Conservation (phyloP, 306 rosid species). For the Nissolia schottii region DNA sequence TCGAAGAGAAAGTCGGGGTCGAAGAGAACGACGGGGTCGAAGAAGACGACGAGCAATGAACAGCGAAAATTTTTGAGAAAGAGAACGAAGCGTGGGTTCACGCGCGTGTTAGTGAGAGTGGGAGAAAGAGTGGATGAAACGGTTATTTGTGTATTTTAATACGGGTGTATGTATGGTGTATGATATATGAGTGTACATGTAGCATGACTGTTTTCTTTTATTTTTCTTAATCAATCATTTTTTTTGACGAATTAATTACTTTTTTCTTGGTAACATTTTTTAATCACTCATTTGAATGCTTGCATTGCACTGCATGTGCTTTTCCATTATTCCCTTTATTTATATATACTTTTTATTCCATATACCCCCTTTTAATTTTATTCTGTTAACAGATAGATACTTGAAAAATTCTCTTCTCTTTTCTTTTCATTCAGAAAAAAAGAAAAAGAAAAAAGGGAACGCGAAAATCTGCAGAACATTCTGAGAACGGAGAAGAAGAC, state of each 20-base stretch:
- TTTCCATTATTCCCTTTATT: background rate
- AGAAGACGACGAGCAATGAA: no score
- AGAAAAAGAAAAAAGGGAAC: background rate
- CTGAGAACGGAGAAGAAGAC: slow-evolving; percentile 8
- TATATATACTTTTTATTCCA: no score
- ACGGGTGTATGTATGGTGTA: no score
- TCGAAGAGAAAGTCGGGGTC: no score
- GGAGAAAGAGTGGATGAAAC: no score
- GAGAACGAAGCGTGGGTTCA: no score
- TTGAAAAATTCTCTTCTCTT: slow-evolving; percentile 4
- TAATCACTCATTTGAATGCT: background rate
- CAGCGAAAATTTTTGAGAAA: no score
- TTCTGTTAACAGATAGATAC: background rate
- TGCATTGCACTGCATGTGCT: slow-evolving; percentile 7
- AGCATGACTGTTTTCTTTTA: no score
- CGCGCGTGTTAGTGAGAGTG: no score
- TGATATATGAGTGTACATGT: no score
- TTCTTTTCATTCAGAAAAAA: background rate
- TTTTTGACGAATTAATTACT: background rate
- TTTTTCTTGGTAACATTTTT: background rate
- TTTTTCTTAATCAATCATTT: background rate
- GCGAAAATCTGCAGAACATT: slow-evolving; percentile 23
- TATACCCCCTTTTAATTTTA: background rate
- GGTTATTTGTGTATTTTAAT: no score
- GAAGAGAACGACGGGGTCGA: no score